phyloP scores from a whole-genome alignment of 2,329 filamentous ascomycete species.

The Colletotrichum sojae region DNA sequence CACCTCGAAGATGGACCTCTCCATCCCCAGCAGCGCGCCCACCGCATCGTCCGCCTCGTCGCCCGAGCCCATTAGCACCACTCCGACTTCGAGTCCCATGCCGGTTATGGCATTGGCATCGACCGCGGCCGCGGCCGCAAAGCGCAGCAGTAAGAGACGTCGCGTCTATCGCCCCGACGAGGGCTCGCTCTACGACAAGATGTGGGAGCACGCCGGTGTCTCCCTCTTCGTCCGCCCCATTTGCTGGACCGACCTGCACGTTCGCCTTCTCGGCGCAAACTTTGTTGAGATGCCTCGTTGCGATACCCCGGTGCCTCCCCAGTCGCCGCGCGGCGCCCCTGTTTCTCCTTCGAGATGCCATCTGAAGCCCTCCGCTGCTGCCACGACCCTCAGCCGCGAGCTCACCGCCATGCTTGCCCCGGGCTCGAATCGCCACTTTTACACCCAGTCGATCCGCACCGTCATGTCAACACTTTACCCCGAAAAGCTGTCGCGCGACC shows the following conservation, averaged over 20 bases:
- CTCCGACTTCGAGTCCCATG: conserved; percentile 21
- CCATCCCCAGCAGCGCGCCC: conserved; percentile 35
- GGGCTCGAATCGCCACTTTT: conserved; percentile 50
- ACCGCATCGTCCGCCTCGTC: conserved; percentile 29
- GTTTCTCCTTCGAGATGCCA: conserved; percentile 54
- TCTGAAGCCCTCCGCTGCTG: conserved; percentile 57
- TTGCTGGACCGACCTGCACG: conserved; percentile 69
- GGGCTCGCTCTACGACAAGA: conserved; percentile 67
- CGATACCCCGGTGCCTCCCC: conserved; percentile 56
- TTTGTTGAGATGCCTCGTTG: conserved; percentile 61
- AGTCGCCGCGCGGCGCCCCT: conserved; percentile 45
- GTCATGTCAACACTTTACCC: conserved; percentile 63
- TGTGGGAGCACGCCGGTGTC: conserved; percentile 62
- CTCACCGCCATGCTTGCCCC: conserved; percentile 60
- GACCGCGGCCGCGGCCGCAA: conserved; percentile 13
- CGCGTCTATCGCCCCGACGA: conserved; percentile 57
- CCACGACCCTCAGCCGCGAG: conserved; percentile 58
- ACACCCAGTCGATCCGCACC: conserved; percentile 58
- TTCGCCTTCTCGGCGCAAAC: conserved; percentile 60
- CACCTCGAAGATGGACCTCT: conserved; percentile 28
- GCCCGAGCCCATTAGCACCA: conserved; percentile 31
- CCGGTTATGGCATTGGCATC: neutral
- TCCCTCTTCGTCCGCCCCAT: conserved; percentile 68
- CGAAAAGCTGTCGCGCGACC: conserved; percentile 47
- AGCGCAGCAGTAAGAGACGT: conserved; percentile 47